A percentile compares a stretch with the other conserved stretches of the same genome.
These are phyloP conservation scores for Darksidea phi DNA, from an alignment of 495 filamentous ascomycete species.

Conservation along the genomic window DNA sequence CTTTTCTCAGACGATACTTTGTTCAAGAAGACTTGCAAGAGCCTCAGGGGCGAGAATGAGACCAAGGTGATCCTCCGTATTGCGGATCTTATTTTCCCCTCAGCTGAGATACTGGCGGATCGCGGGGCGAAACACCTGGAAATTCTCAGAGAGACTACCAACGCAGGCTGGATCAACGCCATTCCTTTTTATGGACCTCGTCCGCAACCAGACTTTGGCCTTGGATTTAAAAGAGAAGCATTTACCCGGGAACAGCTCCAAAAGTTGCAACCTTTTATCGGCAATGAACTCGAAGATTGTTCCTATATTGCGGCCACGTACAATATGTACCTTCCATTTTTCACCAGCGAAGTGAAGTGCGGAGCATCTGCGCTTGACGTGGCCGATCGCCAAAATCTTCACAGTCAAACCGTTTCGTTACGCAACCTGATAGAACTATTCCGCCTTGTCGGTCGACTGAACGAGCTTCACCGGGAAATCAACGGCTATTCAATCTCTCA, in stretches of 20 bases:
- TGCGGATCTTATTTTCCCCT: constrained; percentile 2
- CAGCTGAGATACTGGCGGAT: background rate
- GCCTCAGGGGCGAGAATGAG: constrained; percentile 2
- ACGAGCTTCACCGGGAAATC: constrained; percentile 45
- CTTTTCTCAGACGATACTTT: constrained; percentile 4
- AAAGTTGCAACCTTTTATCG: constrained; percentile 24
- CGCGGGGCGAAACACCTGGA: constrained; percentile 8
- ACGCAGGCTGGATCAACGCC: constrained; percentile 32
- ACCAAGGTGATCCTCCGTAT: constrained; percentile 8
- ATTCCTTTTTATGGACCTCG: constrained; percentile 28
- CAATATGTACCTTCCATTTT: constrained; percentile 45
- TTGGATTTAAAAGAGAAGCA: constrained; percentile 44
- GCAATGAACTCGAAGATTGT: background rate
- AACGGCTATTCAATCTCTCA: constrained; percentile 53
- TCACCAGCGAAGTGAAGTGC: constrained; percentile 41
- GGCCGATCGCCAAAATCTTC: constrained; percentile 43
- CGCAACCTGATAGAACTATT: constrained; percentile 43
- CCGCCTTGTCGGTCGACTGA: constrained; percentile 39
- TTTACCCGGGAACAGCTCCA: constrained; percentile 47
- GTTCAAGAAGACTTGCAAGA: background rate
- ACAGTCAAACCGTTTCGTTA: constrained; percentile 42
- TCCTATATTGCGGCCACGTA: constrained; percentile 16
- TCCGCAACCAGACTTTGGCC: constrained; percentile 37
- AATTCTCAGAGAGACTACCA: constrained; percentile 23
- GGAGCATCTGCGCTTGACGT: constrained; percentile 23